phyloP scores from a whole-genome alignment of 257 asterid species.

The Solanum acaule region DNA sequence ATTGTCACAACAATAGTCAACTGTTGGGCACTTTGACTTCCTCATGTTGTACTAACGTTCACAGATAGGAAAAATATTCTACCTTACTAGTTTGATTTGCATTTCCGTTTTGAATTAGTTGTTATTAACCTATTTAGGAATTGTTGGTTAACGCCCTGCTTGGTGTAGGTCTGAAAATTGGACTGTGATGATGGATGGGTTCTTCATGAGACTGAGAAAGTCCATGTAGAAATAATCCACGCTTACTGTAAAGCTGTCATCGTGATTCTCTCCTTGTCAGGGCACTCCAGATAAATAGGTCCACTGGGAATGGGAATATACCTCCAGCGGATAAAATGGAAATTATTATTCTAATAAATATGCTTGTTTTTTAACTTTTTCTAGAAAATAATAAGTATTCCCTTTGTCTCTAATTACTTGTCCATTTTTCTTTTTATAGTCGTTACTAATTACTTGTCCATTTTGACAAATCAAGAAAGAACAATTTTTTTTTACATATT shows the following conservation, averaged over 20 bases:
- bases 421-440: no score
- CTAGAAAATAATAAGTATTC: no score
- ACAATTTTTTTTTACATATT: no score
- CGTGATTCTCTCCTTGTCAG: no score
- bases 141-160: neutral
- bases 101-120: neutral
- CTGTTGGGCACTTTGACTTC: neutral
- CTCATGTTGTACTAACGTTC: neutral
- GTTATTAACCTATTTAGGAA: neutral
- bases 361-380: no score
- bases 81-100: neutral
- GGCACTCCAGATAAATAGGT: no score
- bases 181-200: neutral
- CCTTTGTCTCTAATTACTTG: no score
- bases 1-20: neutral
- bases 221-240: no score
- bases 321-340: neutral
- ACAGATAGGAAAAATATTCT: neutral
- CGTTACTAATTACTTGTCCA: no score
- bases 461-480: no score
- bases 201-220: neutral
- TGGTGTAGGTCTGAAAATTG: neutral
- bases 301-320: no score
- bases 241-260: no score
- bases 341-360: neutral